A percentile compares a stretch with the other conserved stretches of the same genome.
Evolutionary conservation across 768 basidiomycete genomes (phyloP).

Genomic region (Agaricus subrufescens): DNA sequence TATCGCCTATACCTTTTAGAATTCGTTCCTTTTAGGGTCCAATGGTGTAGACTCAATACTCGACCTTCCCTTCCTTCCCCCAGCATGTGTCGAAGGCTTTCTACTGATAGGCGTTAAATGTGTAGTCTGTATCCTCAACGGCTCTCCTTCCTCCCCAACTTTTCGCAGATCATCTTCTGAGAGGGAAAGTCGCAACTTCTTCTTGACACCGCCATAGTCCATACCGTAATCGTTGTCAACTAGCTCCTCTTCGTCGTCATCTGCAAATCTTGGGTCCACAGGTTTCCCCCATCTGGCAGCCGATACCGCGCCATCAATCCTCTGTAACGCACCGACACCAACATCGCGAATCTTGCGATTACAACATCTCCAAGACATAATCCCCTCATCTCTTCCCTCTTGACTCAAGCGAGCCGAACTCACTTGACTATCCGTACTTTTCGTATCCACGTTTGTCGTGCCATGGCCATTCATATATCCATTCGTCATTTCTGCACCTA

Average conservation of each 20-base stretch:
- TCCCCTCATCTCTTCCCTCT: slow-evolving; percentile 15
- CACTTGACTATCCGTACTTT: slow-evolving; percentile 3
- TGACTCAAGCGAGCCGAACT: slow-evolving; percentile 34
- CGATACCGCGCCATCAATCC: slow-evolving; percentile 64
- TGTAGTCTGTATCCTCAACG: slow-evolving; percentile 27
- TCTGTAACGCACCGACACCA: slow-evolving; percentile 54
- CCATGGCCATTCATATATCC: slow-evolving; percentile 4
- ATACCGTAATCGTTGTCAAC: neutral
- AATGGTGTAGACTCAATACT: slow-evolving; percentile 42
- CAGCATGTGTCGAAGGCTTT: slow-evolving; percentile 44
- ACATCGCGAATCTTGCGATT: slow-evolving; percentile 60
- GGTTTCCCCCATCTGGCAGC: slow-evolving; percentile 58
- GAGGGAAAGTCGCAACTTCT: slow-evolving; percentile 18
- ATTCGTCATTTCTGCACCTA: slow-evolving; percentile 24
- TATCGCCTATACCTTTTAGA: neutral
- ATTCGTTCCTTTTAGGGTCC: slow-evolving; percentile 12
- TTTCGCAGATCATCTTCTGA: slow-evolving; percentile 26
- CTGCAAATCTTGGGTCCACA: slow-evolving; percentile 28
- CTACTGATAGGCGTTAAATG: slow-evolving; percentile 60
- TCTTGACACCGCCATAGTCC: slow-evolving; percentile 25
- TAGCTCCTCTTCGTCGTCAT: slow-evolving; percentile 35
- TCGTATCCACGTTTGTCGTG: neutral
- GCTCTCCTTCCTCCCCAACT: slow-evolving; percentile 27
- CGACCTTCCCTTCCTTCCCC: slow-evolving; percentile 45
- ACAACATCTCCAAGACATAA: slow-evolving; percentile 56